Evolutionary conservation across 768 basidiomycete genomes (phyloP), one percentile per base, ranked within the genome.

Genomic region (Trametes coccinea): DNA sequence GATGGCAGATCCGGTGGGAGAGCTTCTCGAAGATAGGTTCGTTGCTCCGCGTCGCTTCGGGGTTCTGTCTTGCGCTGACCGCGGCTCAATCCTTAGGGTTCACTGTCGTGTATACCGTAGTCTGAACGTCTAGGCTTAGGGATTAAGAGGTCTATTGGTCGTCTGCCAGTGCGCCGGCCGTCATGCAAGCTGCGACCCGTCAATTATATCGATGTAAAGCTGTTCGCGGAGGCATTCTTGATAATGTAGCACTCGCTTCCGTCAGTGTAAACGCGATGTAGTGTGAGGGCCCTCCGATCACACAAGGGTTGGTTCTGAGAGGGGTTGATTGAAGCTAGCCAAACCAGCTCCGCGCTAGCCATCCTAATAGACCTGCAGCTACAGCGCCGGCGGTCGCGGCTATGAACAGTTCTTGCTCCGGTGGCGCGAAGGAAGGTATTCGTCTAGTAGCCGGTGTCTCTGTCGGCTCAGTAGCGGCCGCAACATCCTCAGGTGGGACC

Each of bases 61-160:
- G 9, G 5, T 2, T 37, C 34, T 22, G 10, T n/a, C 7, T 7
- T 3, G 40, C 43, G 37, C 60, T 59, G 17, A 39, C 16, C 13
- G 8, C 4, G 11, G 27, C 33, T 31, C 10, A 31, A 17, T 33
- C 30, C 39, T 22, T 22, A 83, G 82, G 57, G 82, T 83, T 22
- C 82, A 82, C 67, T 82, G 81, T 71, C 79, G 81, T n/a, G 73
- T 81, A n/a, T 82, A 80, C 62, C 74, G 76, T 59, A 82, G 81
- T 60, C 55, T 78, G 39, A 79, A 80, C 45, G 47, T 66, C 4
- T 60, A 44, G 56, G 14, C 14, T 49, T 4, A 6, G 7, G 30
- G 5, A 49, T 29, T 16, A 5, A 4, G 48, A 5, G 30, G 1
- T 27, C 30, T 37, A 11, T 6, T 37, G 34, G 27, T 49, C 48